Evolutionary conservation across 371 early-diverging fungal species (phyloP), one percentile per base, ranked within the genome.

Genomic region (Mortierella sp.): DNA sequence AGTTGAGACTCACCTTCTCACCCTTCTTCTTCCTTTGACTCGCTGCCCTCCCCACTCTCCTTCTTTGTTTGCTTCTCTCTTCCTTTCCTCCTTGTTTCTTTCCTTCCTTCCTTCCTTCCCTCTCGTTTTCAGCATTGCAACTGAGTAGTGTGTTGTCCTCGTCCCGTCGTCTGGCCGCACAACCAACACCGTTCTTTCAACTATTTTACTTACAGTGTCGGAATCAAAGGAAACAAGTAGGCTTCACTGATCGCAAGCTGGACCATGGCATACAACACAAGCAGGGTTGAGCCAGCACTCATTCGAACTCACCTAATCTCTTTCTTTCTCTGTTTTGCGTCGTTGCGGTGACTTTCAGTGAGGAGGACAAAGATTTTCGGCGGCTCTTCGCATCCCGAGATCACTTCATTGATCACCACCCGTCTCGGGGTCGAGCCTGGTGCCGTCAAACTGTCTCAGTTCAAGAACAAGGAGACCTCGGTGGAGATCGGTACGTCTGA

Each of bases 321-420:
- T 19, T 10, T 39, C 24, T 54, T 5, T 34, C 54, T 50, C 51
- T 53, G 24, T 24, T 34, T 47, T n/a, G 24, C 14, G 6, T 47
- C 3, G 23, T 24, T 47, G 9, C 14, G 30, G 26, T 28, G 26
- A 5, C 48, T 23, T 13, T 41, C 31, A 70, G 70, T 70, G 70
- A 70, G 70, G 66, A 92, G 94, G 84, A 92, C 94, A 59, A 95
- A 95, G 79, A 86, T 97, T 42, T 92, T 98, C 69, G 88, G 94
- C 56, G 98, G 98, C 16, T 91, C 96, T 38, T 97, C 98, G 28
- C 97, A 98, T 81, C 92, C 95, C 26, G 94, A 94, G 78, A 92
- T 98, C 54, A 87, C 96, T 12, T 79, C 79, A 38, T 84, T 89
- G 52, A 95, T 98, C 49, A 84, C 91, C 46, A 88, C 93, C 61